A percentile compares a stretch with the other conserved stretches of the same genome.
Conservation (phyloP, 306 rosid species). For the Quercus cerris region DNA sequence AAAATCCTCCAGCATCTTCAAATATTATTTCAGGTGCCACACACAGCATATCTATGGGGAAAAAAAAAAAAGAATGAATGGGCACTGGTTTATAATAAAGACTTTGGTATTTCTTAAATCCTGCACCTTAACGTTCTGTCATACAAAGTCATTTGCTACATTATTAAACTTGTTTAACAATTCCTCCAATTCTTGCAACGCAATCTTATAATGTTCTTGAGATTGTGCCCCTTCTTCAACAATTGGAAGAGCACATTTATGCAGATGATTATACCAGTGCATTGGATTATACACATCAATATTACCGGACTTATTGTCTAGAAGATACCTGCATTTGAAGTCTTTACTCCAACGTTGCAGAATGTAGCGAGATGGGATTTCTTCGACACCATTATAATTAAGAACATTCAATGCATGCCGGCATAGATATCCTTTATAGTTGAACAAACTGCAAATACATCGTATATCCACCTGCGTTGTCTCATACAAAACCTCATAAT, state of each 20-base stretch:
- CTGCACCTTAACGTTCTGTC: conserved; percentile 10
- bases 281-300: conserved; percentile 28
- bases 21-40: no score
- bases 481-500: conserved; percentile 60
- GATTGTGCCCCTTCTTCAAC: conserved; percentile 68
- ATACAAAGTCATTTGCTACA: conserved; percentile 40
- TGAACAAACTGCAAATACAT: conserved; percentile 83
- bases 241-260: conserved; percentile 51
- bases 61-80: neutral
- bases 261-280: conserved; percentile 41
- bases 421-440: conserved; percentile 72
- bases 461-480: conserved; percentile 57
- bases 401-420: conserved; percentile 75
- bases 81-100: neutral
- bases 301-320: conserved; percentile 21
- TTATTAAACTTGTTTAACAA: conserved; percentile 52
- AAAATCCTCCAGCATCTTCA: no score
- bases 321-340: conserved; percentile 46
- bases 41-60: neutral
- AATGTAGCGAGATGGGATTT: conserved; percentile 64
- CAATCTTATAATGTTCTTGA: conserved; percentile 52
- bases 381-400: conserved; percentile 65
- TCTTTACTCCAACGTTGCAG: conserved; percentile 65
- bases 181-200: conserved; percentile 58
- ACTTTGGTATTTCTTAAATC: neutral